A percentile compares a stretch with the other conserved stretches of the same genome.
phyloP scores from a whole-genome alignment of 75 land plant genomes.

The Azolla pinnata region DNA sequence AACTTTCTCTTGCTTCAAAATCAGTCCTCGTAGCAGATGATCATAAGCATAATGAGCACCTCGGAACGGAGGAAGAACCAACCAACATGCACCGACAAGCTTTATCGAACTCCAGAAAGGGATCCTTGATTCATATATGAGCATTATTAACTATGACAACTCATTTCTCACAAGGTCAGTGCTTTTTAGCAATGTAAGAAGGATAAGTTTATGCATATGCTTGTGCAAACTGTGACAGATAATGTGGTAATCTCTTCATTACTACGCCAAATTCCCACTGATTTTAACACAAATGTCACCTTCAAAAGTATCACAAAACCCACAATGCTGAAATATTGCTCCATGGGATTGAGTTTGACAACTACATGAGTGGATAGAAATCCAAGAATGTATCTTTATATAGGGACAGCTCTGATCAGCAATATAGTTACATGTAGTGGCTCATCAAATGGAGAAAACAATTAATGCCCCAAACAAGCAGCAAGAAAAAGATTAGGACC shows the following conservation, averaged over 20 bases:
- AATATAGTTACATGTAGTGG: neutral
- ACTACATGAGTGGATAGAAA: too few relatives aligned
- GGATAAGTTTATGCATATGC: neutral
- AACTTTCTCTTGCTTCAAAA: neutral
- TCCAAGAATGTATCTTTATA: too few relatives aligned
- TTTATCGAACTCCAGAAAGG: constrained; percentile 73
- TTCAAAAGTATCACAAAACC: too few relatives aligned
- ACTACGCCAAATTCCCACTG: too few relatives aligned
- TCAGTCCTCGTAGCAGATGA: constrained; percentile 21
- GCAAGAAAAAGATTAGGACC: too few relatives aligned
- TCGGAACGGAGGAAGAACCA: constrained; percentile 66
- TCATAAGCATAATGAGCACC: constrained; percentile 78
- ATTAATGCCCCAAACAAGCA: too few relatives aligned
- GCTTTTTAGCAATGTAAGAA: too few relatives aligned
- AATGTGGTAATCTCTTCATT: neutral
- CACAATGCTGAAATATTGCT: too few relatives aligned
- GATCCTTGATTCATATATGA: constrained; percentile 24
- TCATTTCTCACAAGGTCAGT: too few relatives aligned
- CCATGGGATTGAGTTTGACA: too few relatives aligned
- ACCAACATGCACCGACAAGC: constrained; percentile 52
- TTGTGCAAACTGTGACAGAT: neutral
- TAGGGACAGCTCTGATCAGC: neutral
- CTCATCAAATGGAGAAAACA: neutral
- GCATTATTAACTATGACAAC: neutral
- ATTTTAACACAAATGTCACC: neutral